These are phyloP conservation scores for Neurospora discreta DNA, from an alignment of 495 filamentous ascomycete species.

Conservation along the genomic window DNA sequence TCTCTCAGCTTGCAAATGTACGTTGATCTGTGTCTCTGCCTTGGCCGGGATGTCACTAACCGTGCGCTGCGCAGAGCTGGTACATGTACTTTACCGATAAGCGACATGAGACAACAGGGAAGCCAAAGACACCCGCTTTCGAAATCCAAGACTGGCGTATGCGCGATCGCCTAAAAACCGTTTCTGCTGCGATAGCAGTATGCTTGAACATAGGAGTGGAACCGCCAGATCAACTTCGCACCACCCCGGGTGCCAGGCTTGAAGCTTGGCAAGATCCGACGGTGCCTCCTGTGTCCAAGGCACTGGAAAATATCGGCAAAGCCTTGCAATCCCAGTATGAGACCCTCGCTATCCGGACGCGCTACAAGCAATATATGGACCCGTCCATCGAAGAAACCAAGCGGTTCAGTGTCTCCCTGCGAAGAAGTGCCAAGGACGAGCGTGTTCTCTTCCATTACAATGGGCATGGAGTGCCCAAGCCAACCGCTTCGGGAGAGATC, in stretches of 20 bases:
- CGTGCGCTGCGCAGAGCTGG: conserved; percentile 51
- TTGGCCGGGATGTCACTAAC: conserved; percentile 6
- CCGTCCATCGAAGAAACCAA: conserved; percentile 95
- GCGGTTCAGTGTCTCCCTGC: conserved; percentile 81
- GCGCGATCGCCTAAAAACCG: conserved; percentile 91
- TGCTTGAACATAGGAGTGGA: conserved; percentile 98
- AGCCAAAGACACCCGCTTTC: conserved; percentile 52
- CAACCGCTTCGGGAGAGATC: conserved; percentile 90
- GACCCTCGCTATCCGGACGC: conserved; percentile 80
- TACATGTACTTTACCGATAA: conserved; percentile 99
- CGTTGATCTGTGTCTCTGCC: conserved; percentile 22
- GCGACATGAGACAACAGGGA: conserved; percentile 90
- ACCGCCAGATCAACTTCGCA: conserved; percentile 89
- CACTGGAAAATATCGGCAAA: conserved; percentile 91
- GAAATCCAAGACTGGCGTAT: conserved; percentile 89
- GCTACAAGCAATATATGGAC: conserved; percentile 94
- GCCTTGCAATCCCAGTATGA: conserved; percentile 92
- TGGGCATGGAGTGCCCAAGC: conserved; percentile 94
- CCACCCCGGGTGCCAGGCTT: conserved; percentile 79
- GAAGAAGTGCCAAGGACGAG: conserved; percentile 90
- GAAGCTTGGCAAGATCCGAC: conserved; percentile 97
- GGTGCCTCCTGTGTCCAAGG: conserved; percentile 64
- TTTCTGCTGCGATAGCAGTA: conserved; percentile 84
- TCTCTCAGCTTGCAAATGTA: conserved; percentile 45
- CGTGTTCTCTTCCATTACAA: conserved; percentile 96